Percentiles rank a stretch among this genome's conserved stretches.
Evolutionary conservation across 768 basidiomycete species (phyloP).

Genomic region (Trametes cingulata): DNA sequence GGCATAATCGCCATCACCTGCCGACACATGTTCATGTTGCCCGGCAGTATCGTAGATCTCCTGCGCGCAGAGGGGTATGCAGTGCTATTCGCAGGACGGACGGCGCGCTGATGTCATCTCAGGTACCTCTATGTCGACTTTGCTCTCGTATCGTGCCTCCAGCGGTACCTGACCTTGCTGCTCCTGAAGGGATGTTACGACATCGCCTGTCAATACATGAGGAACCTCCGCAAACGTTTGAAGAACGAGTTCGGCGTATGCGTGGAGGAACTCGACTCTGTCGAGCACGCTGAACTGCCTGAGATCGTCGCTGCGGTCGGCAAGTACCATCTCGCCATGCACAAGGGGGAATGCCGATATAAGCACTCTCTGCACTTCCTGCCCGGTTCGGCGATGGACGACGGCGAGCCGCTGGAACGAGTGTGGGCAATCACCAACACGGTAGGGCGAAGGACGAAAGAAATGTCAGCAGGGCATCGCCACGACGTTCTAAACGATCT

Average conservation of each 20-base stretch:
- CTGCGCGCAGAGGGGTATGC: slow-evolving; percentile 22
- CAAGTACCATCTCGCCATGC: slow-evolving; percentile 23
- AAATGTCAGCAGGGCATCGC: slow-evolving; percentile 22
- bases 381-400: slow-evolving; percentile 7
- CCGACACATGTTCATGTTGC: slow-evolving; percentile 19
- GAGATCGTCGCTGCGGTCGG: slow-evolving; percentile 9
- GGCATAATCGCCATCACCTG: slow-evolving; percentile 20
- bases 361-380: slow-evolving; percentile 9
- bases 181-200: slow-evolving; percentile 24
- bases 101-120: neutral
- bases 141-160: slow-evolving; percentile 12
- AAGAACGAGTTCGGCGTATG: neutral
- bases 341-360: slow-evolving; percentile 13
- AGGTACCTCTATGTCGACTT: slow-evolving; percentile 20
- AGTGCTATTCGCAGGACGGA: neutral
- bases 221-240: slow-evolving; percentile 11
- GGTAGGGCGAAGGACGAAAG: slow-evolving; percentile 5
- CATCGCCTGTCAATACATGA: slow-evolving; percentile 30
- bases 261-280: neutral
- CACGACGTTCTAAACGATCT: slow-evolving; percentile 25
- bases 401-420: slow-evolving; percentile 18
- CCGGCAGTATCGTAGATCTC: slow-evolving; percentile 22
- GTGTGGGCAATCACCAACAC: slow-evolving; percentile 16
- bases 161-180: slow-evolving; percentile 10
- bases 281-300: neutral